phyloP scores from a whole-genome alignment of 176 grass and related monocot species.

The Tillandsia leiboldiana region DNA sequence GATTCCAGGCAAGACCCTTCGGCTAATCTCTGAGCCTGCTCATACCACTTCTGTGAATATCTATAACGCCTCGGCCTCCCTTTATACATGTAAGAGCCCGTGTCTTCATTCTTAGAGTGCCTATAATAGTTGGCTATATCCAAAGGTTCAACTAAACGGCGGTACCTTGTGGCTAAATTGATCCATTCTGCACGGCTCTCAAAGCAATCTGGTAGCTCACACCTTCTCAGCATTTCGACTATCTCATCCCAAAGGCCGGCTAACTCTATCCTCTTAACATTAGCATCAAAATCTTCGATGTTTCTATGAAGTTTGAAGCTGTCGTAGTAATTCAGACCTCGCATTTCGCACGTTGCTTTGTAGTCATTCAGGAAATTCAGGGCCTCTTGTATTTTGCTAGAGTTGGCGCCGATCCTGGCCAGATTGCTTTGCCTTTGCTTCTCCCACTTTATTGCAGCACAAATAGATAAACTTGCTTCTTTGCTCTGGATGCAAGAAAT shows the following conservation, averaged over 20 bases:
- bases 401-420: constrained; percentile 56
- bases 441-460: constrained; percentile 67
- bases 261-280: constrained; percentile 65
- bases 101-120: constrained; percentile 93
- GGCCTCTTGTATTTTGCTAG: constrained; percentile 62
- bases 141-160: constrained; percentile 73
- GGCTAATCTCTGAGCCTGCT: constrained; percentile 41
- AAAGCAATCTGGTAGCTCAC: constrained; percentile 69
- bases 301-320: constrained; percentile 82
- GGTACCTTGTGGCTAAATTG: constrained; percentile 59
- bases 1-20: constrained; percentile 53
- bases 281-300: constrained; percentile 72
- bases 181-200: constrained; percentile 68
- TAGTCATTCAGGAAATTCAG: constrained; percentile 50
- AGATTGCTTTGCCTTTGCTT: constrained; percentile 84
- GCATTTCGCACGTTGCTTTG: constrained; percentile 45
- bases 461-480: constrained; percentile 55
- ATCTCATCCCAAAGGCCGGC: constrained; percentile 91
- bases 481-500: constrained; percentile 38
- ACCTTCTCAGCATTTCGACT: constrained; percentile 75
- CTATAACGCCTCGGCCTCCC: constrained; percentile 71
- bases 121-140: constrained; percentile 98
- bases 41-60: constrained; percentile 82
- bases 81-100: constrained; percentile 64
- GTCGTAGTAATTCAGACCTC: constrained; percentile 65